Conservation (phyloP, 768 basidiomycete genomes). For the Pisolithus orientalis region DNA sequence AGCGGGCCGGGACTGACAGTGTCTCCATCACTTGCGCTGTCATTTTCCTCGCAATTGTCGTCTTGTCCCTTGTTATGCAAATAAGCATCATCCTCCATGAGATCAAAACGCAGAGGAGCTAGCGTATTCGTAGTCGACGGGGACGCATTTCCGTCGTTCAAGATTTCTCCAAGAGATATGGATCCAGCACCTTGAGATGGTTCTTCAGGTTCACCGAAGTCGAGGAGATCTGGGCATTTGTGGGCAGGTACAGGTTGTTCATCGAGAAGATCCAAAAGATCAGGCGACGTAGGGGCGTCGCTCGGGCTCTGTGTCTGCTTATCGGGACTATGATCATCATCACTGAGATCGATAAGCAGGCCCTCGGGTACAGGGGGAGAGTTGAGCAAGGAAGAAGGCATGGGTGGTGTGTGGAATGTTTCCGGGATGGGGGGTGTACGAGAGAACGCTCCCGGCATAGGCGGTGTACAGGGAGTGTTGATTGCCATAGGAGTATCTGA, state of each 20-base stretch:
- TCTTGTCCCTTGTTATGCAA: neutral
- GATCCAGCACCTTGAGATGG: neutral
- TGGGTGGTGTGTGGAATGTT: neutral
- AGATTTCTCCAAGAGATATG: neutral
- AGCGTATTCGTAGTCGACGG: slow-evolving; percentile 6
- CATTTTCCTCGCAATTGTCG: slow-evolving; percentile 11
- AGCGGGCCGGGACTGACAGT: slow-evolving; percentile 28
- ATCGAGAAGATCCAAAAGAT: neutral
- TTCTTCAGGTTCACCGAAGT: slow-evolving; percentile 1
- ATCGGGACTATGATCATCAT: slow-evolving; percentile 34
- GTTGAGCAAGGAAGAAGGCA: neutral
- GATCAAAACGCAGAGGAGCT: slow-evolving; percentile 16
- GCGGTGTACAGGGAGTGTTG: neutral
- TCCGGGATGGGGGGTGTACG: slow-evolving; percentile 33
- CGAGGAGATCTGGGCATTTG: neutral
- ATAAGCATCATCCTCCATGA: slow-evolving; percentile 17
- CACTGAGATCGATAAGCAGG: slow-evolving; percentile 45
- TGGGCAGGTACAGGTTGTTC: neutral
- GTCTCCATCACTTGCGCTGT: slow-evolving; percentile 23
- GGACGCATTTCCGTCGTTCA: neutral
- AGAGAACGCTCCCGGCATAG: neutral
- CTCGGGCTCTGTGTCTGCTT: neutral
- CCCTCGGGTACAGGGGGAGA: slow-evolving; percentile 36
- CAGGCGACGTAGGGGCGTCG: neutral
- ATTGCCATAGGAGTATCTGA: neutral